Evolutionary conservation across 2,329 filamentous ascomycete genomes (phyloP).

Genomic region (Tolypocladium pustulatum): DNA sequence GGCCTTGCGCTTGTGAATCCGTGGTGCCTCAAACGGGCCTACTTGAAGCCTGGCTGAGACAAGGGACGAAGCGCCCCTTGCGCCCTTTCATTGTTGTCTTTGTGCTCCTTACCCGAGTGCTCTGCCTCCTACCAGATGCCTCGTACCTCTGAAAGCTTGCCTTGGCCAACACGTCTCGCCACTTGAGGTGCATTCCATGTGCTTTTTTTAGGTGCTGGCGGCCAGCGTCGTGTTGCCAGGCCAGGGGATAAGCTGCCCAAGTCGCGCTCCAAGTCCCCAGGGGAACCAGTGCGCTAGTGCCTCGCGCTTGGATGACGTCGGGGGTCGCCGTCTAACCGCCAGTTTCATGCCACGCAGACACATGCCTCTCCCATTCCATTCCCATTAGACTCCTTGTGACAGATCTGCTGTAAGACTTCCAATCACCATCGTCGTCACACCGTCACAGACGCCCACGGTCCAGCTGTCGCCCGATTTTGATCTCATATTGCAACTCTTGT

Average conservation of each 20-base stretch:
- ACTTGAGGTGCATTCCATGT: neutral
- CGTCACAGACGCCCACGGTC: neutral
- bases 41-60: neutral
- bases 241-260: too few relatives aligned
- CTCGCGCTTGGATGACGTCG: neutral
- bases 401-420: neutral
- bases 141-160: neutral
- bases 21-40: too few relatives aligned
- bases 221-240: neutral
- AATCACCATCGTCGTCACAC: neutral
- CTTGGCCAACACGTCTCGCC: neutral
- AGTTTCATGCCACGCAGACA: neutral
- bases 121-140: too few relatives aligned
- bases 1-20: too few relatives aligned
- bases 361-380: neutral
- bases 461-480: neutral
- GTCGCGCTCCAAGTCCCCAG: neutral
- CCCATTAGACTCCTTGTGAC: neutral
- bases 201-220: neutral
- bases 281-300: neutral
- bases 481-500: neutral
- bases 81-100: neutral
- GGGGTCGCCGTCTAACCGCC: neutral
- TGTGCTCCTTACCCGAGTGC: neutral
- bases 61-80: too few relatives aligned